Evolutionary conservation across 148 eudicot genomes (phyloP), one percentile per base, ranked within the genome.

Genomic region (Persicaria maculosa): DNA sequence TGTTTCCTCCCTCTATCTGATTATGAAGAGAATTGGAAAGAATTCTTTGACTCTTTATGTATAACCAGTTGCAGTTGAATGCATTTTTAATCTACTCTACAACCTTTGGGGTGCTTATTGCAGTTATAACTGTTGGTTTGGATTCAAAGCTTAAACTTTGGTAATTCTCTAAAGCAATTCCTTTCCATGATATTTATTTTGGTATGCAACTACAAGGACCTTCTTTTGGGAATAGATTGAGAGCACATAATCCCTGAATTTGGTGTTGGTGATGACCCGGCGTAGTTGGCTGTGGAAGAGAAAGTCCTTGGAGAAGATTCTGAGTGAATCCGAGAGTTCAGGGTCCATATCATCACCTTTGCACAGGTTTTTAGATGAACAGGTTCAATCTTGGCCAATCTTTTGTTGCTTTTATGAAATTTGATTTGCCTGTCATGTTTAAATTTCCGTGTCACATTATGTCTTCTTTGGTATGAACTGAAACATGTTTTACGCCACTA

Each of bases 271-370:
- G 31, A 94, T 92, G 97, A 96, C 90, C 77, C 80, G 90, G 40
- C 88, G 90, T 83, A 88, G 90, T 83, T 93, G 97, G 97, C 74
- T 93, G 58, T 88, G 97, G 97, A 72, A 93, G 89, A 79, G 89
- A 75, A 93, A 83, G 80, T 86, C 93, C 46, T 93, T 96, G 0
- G 93, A 93, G 50, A 93, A 88, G 77, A 90, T 87, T 76, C 84
- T 88, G 0, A 93, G 91, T 20, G 97, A 90, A 68, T 87, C 93
- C 6, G 97, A 92, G 73, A 92, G 97, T 68, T 87, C 89, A 0
- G 97, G 85, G 19, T 92, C 97, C 43, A 40, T 85, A 2, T 91
- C 97, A 15, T 92, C 97, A 5, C 93, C 87, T 76, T 92, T 90
- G 74, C 95, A 86, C 74, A 88, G 93, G 77, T 90, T 90, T 72